phyloP scores from a whole-genome alignment of 1,284 basidiomycete genomes.

The Cutaneotrichosporon sp. region DNA sequence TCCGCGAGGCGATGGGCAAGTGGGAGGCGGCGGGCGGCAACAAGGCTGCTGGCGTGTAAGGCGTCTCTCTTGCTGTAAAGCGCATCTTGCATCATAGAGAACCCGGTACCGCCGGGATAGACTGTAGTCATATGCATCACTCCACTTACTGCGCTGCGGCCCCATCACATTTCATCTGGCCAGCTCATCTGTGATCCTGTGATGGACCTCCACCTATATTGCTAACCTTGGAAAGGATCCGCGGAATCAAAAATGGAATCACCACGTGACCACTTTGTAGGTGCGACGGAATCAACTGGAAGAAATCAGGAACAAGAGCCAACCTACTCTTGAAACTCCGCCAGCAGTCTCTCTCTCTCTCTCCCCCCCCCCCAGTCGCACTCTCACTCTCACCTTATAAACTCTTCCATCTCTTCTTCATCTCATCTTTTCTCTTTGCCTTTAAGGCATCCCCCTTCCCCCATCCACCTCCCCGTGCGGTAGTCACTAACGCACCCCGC shows the following conservation, averaged over 20 bases:
- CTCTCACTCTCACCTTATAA: constrained; percentile 1
- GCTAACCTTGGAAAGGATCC: too few species aligned
- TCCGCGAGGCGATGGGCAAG: constrained; percentile 56
- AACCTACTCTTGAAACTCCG: constrained; percentile 2
- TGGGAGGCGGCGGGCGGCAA: constrained; percentile 56
- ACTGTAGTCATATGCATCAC: constrained; percentile 16
- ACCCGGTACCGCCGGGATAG: constrained; percentile 1
- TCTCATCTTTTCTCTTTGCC: not conserved
- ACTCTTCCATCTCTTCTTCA: not conserved
- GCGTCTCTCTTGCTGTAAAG: not conserved
- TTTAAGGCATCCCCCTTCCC: not conserved
- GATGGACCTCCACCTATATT: too few species aligned
- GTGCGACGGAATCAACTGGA: not conserved
- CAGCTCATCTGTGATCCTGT: too few species aligned
- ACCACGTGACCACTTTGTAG: too few species aligned
- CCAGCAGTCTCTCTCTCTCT: not conserved
- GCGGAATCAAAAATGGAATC: not conserved
- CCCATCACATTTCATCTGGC: too few species aligned
- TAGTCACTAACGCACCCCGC: not conserved
- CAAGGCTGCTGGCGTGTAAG: constrained; percentile 39
- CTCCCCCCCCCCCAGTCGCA: not conserved
- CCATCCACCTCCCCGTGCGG: not conserved
- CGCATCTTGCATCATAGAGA: not conserved
- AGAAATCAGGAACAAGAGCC: not conserved
- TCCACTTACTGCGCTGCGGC: not conserved